A percentile compares a stretch with the other conserved stretches of the same genome.
phyloP scores from a whole-genome alignment of 129 eudicot species.

The Centrapalus pauciflorus region DNA sequence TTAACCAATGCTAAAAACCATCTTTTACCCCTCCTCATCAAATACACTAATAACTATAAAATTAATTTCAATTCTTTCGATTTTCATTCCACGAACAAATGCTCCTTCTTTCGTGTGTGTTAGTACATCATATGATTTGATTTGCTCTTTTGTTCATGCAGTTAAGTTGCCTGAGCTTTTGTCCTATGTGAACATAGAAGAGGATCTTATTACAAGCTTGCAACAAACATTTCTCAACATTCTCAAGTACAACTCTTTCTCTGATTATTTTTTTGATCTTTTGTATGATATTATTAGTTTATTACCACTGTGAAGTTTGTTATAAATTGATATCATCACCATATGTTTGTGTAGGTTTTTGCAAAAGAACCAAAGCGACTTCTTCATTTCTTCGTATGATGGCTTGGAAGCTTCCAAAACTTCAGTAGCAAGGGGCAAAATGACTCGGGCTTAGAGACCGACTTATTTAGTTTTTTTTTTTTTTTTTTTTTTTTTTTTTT shows the following conservation, averaged over 20 bases:
- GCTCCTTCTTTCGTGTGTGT: no score
- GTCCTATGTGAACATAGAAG: conserved; percentile 63
- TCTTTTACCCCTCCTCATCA: no score
- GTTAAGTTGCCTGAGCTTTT: conserved; percentile 87
- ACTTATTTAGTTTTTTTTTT: conserved; percentile 3
- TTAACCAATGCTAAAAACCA: no score
- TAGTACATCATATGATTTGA: no score
- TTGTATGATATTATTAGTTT: neutral
- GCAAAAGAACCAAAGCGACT: conserved; percentile 63
- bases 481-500: no score
- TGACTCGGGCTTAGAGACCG: conserved; percentile 8
- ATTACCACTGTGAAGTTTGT: neutral
- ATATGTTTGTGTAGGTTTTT: conserved; percentile 60
- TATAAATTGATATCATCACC: no score
- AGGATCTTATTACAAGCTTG: conserved; percentile 50
- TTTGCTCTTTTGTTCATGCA: conserved; percentile 33
- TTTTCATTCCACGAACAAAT: no score
- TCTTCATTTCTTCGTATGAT: conserved; percentile 57
- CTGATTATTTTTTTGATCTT: neutral
- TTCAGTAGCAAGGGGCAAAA: conserved; percentile 39
- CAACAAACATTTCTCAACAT: conserved; percentile 71
- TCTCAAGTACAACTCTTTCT: conserved; percentile 50
- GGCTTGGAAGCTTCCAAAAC: conserved; percentile 47
- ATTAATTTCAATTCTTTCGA: no score
- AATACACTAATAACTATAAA: no score